Conservation (phyloP, 148 eudicot genomes). For the Amaranthus cruentus region DNA sequence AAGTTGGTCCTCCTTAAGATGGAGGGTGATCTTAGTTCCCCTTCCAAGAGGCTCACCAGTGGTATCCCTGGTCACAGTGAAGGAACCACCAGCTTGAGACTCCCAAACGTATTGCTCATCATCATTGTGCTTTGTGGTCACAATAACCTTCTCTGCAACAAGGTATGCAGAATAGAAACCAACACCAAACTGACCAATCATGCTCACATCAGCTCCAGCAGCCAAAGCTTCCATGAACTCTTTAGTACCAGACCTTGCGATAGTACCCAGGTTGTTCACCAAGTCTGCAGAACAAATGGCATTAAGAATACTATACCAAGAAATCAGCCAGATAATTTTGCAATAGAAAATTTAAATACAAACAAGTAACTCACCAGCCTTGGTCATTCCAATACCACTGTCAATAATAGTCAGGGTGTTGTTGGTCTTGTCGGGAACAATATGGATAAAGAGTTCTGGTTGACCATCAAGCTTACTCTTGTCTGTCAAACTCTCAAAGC, state of each 20-base stretch:
- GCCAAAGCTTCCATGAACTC: conserved; percentile 87
- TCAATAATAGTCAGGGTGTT: conserved; percentile 60
- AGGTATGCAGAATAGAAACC: conserved; percentile 74
- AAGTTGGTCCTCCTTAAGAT: conserved; percentile 71
- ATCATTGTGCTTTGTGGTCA: conserved; percentile 77
- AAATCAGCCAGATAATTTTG: neutral
- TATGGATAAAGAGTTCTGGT: conserved; percentile 67
- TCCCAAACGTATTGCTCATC: conserved; percentile 77
- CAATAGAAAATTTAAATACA: neutral
- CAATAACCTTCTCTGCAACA: conserved; percentile 79
- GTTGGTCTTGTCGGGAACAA: conserved; percentile 61
- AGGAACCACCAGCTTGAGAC: conserved; percentile 77
- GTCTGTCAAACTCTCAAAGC: conserved; percentile 64
- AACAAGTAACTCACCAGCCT: conserved; percentile 47
- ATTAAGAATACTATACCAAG: neutral
- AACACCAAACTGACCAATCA: conserved; percentile 79
- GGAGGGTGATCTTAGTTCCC: conserved; percentile 71
- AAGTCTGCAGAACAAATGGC: conserved; percentile 38
- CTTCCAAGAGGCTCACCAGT: conserved; percentile 68
- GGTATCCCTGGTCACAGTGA: conserved; percentile 70
- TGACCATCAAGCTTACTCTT: conserved; percentile 65
- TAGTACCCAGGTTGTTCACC: conserved; percentile 81
- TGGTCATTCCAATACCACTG: conserved; percentile 81
- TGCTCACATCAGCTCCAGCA: conserved; percentile 86
- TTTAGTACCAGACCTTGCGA: conserved; percentile 70